Evolutionary conservation across 176 grass and related monocot species (phyloP), one percentile per base, ranked within the genome.

Genomic region (Olyra latifolia): DNA sequence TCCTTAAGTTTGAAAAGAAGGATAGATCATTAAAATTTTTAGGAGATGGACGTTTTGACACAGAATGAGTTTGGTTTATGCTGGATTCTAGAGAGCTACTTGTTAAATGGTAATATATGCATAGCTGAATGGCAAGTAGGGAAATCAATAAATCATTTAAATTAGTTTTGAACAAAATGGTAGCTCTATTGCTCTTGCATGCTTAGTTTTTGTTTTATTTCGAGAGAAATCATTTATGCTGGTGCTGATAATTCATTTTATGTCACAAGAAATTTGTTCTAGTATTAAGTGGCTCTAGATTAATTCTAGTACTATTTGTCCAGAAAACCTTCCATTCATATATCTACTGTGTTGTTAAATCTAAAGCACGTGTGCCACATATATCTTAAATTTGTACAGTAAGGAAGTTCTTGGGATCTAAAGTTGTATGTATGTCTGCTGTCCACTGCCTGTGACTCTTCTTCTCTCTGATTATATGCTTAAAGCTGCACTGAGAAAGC

Each of bases 1-100:
- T 67, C 60, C 61, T 83, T 45, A 54, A 66, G 3, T 39, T 75
- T 24, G 48, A 56, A 32, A 44, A 71, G 57, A 56, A 83, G 60
- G 60, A 57, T 66, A 43, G 70, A 67, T 50, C 23, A 56, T 75
- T 83, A 28, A 75, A 52, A 30, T 44, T 65, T 44, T 30, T 38
- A 64, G 47, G 66, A 53, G 80, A 43, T 44, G 71, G 61, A 57
- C 17, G 5, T 75, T 32, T 56, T 83, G 61, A 82, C 45, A 74
- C 16, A 15, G 58, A 74, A 75, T 66, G 46, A 35, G 2, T 55
- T 75, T 10, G 47, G 13, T 75, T 46, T 83, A 66, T 45, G 71
- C 48, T 22, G 48, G 43, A 67, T 30, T 66, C 38, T 17, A 20
- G 15, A 73, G 23, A 83, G 4, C 60, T 83, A 2, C 58, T 56